Base-by-base conservation (phyloP, 2,329 filamentous ascomycete species). In the Apiospora sp. region DNA sequence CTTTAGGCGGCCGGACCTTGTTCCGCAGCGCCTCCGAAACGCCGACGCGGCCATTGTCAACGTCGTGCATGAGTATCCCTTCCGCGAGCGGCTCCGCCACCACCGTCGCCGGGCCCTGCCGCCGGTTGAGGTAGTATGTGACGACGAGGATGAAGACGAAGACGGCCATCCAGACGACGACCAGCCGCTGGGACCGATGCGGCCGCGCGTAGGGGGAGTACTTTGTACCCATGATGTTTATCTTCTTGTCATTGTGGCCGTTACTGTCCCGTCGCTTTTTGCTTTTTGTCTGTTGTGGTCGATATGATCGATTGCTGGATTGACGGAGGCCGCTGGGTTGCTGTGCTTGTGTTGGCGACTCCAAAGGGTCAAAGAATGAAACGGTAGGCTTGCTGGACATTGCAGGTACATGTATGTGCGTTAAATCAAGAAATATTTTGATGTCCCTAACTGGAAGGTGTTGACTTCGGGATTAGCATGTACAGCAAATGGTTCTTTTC, bases 201-300 rank as follows among this genome's bases (percentile, higher is more conserved):
- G 74, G 78, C 69, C 79, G 75, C 46, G 79, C 79, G 72, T 80
- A 81, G 10, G 79, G 79, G 41, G 78, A 80, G 70, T 75, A 76
- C 41, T 24, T 64, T 14, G n/a, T n/a, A 13, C 58, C 41, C 58
- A 30, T 22, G 34, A 64, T 64, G n/a, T 34, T 41, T 10, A 41
- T 41, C n/a, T 13, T 41, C 30, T 22, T 64, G 8, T 8, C 27
- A 1, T 61, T n/a, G n/a, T 34, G 37, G 37, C 54, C 27, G 22
- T 61, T 61, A 1, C 8, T 30, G 27, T 19, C 10, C 8, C 27
- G 7, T 34, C 14, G 6, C 37, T 58, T 34, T 61, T 58, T 58
- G 13, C 19, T 4, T 8, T 49, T 49, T 19, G n/a, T 24, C 7
- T 51, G 22, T 27, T 64, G 34, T 10, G 5, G 37, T 24, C 34